Evolutionary conservation across 345 rosid species (phyloP).

Genomic region (Kandelia obovata): DNA sequence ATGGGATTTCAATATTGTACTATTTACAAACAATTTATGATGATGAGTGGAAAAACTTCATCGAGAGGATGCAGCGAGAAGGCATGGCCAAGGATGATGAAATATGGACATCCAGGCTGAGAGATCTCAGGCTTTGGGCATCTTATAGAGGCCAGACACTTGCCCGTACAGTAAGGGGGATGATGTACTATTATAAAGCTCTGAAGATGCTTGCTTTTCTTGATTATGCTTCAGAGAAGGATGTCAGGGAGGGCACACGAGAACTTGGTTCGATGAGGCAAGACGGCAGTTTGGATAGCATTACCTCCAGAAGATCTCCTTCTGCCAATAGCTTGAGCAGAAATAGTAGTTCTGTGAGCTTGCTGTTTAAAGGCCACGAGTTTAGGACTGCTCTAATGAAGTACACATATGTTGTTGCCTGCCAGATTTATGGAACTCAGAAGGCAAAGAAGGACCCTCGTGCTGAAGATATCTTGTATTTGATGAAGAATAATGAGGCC

Average conservation of each 20-base stretch:
- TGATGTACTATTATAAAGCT: constrained; percentile 97
- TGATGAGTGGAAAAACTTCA: constrained; percentile 91
- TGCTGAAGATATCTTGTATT: constrained; percentile 75
- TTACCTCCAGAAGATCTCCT: constrained; percentile 38
- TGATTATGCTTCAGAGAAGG: constrained; percentile 96
- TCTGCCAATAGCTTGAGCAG: constrained; percentile 62
- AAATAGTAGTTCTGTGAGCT: constrained; percentile 52
- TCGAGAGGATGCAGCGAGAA: constrained; percentile 87
- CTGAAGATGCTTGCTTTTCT: constrained; percentile 91
- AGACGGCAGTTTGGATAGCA: constrained; percentile 39
- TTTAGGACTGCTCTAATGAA: constrained; percentile 92
- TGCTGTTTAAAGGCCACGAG: constrained; percentile 73
- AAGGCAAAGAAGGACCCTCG: constrained; percentile 83
- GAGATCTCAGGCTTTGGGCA: constrained; percentile 95
- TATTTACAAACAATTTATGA: constrained; percentile 87
- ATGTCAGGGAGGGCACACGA: constrained; percentile 64
- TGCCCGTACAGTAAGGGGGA: constrained; percentile 94
- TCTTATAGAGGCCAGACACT: constrained; percentile 98
- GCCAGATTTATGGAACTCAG: constrained; percentile 93
- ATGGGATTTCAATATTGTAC: constrained; percentile 84
- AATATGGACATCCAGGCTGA: constrained; percentile 68
- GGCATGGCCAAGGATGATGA: constrained; percentile 70
- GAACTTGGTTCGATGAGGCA: constrained; percentile 78
- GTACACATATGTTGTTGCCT: constrained; percentile 87
- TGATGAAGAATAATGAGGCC: constrained; percentile 88